A percentile compares a stretch with the other conserved stretches of the same genome.
Evolutionary conservation across 2,329 filamentous ascomycete genomes (phyloP).

Genomic region (Dothideomycetes sp.): DNA sequence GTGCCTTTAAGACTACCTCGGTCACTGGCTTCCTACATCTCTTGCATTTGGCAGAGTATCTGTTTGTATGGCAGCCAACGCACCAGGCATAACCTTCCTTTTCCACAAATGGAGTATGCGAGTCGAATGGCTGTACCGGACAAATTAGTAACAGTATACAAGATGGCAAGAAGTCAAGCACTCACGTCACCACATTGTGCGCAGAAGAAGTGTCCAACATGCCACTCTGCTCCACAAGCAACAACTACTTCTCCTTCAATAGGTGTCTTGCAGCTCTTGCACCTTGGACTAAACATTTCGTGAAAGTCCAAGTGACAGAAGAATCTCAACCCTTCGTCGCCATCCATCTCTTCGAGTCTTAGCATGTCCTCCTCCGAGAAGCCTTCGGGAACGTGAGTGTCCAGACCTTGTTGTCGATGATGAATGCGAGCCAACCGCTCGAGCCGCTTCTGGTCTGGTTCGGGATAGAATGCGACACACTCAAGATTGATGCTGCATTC

Average conservation of each 20-base stretch:
- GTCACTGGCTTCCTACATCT: constrained; percentile 77
- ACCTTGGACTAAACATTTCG: constrained; percentile 82
- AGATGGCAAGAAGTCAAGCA: constrained; percentile 2
- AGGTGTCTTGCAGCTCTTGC: constrained; percentile 91
- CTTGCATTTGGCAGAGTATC: constrained; percentile 80
- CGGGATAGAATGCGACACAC: constrained; percentile 90
- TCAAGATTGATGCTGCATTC: constrained; percentile 81
- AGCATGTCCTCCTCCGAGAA: constrained; percentile 43
- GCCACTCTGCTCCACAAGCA: constrained; percentile 90
- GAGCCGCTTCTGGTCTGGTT: constrained; percentile 61
- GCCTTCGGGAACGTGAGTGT: constrained; percentile 47
- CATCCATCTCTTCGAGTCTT: constrained; percentile 37
- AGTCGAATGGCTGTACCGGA: constrained; percentile 41
- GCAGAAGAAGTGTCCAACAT: constrained; percentile 97
- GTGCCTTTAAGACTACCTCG: constrained; percentile 78
- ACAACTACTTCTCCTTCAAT: constrained; percentile 93
- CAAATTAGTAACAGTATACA: constrained; percentile 10
- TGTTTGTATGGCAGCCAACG: constrained; percentile 79
- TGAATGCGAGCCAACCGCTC: constrained; percentile 65
- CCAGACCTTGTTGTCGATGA: constrained; percentile 42
- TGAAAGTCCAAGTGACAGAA: constrained; percentile 99
- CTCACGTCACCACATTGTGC: constrained; percentile 82
- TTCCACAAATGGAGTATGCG: constrained; percentile 73
- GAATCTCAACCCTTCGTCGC: constrained; percentile 67
- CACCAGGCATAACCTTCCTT: constrained; percentile 99